Percentiles rank a stretch among this genome's conserved stretches.
Evolutionary conservation across 1,284 basidiomycete genomes (phyloP).

Genomic region (Gymnopus androsaceus): DNA sequence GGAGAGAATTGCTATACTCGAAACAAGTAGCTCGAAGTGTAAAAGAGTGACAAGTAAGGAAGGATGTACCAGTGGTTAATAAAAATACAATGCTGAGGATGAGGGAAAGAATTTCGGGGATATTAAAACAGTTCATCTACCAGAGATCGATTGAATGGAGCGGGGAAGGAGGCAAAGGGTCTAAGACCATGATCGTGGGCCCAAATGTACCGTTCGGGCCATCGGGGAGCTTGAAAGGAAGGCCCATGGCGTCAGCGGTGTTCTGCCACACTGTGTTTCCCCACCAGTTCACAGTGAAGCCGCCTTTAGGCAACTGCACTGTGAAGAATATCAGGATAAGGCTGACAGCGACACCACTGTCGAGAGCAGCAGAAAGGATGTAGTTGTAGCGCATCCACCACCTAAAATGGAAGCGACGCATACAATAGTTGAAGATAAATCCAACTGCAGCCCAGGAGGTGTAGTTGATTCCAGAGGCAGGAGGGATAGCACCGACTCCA

Average conservation of each 20-base stretch:
- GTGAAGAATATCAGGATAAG: conserved; percentile 68
- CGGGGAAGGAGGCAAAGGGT: not conserved
- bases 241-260: conserved; percentile 62
- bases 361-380: conserved; percentile 71
- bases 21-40: conserved; percentile 3
- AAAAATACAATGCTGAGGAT: conserved; percentile 14
- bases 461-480: conserved; percentile 79
- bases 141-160: conserved; percentile 1
- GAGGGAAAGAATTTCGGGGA: too few species aligned
- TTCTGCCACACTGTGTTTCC: conserved; percentile 67
- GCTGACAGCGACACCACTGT: conserved; percentile 63
- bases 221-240: conserved; percentile 45
- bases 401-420: conserved; percentile 76
- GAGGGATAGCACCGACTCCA: conserved; percentile 68
- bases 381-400: conserved; percentile 94
- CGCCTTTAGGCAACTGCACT: conserved; percentile 54
- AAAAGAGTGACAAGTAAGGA: conserved; percentile 10
- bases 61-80: too few species aligned
- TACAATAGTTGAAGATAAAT: conserved; percentile 80
- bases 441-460: conserved; percentile 72
- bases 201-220: conserved; percentile 56
- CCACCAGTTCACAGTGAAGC: conserved; percentile 64
- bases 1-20: not conserved
- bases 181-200: conserved; percentile 55
- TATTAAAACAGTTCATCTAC: conserved; percentile 14